phyloP scores from a whole-genome alignment of 108 stramenopile species.

The Nitzschia sp. region DNA sequence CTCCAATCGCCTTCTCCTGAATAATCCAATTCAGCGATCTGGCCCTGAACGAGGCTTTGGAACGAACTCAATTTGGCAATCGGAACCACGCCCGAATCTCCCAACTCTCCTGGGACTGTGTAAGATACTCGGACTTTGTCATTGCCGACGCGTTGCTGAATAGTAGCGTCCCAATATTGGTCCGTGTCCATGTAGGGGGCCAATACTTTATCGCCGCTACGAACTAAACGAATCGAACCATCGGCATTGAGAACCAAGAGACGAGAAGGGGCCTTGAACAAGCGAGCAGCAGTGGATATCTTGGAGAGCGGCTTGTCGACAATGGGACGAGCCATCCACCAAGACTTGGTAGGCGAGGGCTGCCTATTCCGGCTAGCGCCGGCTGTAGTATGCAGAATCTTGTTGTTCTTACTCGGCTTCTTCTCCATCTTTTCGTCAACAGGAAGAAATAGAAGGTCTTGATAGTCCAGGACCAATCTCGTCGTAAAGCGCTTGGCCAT shows the following conservation, averaged over 20 bases:
- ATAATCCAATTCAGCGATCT: background rate
- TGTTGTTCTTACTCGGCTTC: background rate
- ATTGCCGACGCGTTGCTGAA: background rate
- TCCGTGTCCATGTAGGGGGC: background rate
- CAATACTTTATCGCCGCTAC: background rate
- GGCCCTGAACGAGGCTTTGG: conserved; percentile 14
- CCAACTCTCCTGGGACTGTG: background rate
- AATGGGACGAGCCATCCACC: too few relatives aligned
- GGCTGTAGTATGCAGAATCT: background rate
- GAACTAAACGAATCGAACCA: background rate
- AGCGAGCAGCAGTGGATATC: too few relatives aligned
- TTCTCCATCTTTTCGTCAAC: background rate
- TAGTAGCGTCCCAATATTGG: background rate
- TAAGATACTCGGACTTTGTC: conserved; percentile 1
- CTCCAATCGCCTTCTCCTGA: background rate
- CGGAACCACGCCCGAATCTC: background rate
- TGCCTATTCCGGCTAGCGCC: too few relatives aligned
- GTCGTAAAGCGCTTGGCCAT: conserved; percentile 26
- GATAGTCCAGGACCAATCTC: conserved; percentile 8
- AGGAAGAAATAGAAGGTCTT: background rate
- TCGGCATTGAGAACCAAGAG: background rate
- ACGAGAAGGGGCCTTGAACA: background rate
- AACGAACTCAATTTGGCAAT: background rate
- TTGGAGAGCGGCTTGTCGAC: background rate
- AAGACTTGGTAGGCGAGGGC: background rate